phyloP scores from a whole-genome alignment of 805 yeast genomes.

The Nakazawaea populi region DNA sequence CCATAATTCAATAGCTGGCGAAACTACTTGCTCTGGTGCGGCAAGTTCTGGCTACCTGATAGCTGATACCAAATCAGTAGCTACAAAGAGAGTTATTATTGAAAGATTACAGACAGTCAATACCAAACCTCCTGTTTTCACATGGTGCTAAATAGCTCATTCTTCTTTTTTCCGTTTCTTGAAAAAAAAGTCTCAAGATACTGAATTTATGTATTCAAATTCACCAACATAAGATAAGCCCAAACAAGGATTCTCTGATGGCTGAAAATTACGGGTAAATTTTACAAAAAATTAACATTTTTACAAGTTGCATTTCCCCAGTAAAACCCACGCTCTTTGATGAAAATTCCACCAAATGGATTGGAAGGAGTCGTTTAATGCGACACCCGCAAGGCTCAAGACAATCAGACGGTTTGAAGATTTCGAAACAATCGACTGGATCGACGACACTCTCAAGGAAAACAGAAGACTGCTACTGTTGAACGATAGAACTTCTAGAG shows the following conservation, averaged over 20 bases:
- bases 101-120: constrained; percentile 54
- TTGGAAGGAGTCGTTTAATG: constrained; percentile 6
- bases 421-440: constrained; percentile 67
- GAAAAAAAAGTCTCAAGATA: too few species aligned
- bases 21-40: neutral
- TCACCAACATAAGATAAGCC: too few species aligned
- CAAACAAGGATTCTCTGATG: too few species aligned
- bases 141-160: constrained; percentile 46
- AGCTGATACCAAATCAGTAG: neutral
- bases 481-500: constrained; percentile 2
- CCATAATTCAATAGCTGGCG: neutral
- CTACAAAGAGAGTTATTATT: constrained; percentile 44
- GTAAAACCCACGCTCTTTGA: too few species aligned
- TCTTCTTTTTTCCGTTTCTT: too few species aligned
- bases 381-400: neutral
- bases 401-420: constrained; percentile 47
- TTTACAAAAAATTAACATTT: too few species aligned
- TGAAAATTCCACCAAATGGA: neutral
- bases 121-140: constrained; percentile 56
- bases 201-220: too few species aligned
- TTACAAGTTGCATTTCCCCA: too few species aligned
- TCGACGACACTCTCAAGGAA: constrained; percentile 50
- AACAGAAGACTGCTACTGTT: constrained; percentile 28
- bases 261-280: too few species aligned
- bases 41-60: neutral